Base-by-base conservation (phyloP, 2,329 filamentous ascomycete genomes). In the Aspergillus spinulosporus region DNA sequence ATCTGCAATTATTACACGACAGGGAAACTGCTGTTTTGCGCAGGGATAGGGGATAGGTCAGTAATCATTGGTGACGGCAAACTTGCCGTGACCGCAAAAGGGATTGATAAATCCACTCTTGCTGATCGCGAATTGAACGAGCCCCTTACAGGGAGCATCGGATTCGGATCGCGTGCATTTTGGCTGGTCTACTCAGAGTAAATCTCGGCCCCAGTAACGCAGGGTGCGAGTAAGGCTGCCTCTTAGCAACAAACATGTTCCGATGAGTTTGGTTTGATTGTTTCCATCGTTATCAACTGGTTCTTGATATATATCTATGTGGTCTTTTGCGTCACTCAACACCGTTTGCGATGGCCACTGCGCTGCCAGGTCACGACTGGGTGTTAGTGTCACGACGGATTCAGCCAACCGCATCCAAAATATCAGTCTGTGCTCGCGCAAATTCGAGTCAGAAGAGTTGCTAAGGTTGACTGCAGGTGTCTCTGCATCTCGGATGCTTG, bases 401-500 rank as follows among this genome's bases (percentile, higher is more conserved):
- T 12, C 12, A 52, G 14, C 49, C 29, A 52, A 45, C 11, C 26
- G 49, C 12, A 42, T n/a, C 12, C 6, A 45, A 32, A 6, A 37
- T 4, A 9, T 37, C 14, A 9, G 9, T 14, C 26, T 45, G 26
- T 21, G 12, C 43, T 21, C 28, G 42, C 5, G 21, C 9, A 15
- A 29, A n/a, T 14, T 45, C 43, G 28, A 32, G 42, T 26, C 15
- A n/a, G n/a, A 7, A n/a, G 6, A n/a, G 11, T 5, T 9, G 26
- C 26, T 29, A 5, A 29, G 28, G 26, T 44, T 29, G 14, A 45
- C 11, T n/a, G 43, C 43, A 45, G 11, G 28, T 28, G 29, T 36
- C 51, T 57, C 49, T 45, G 40, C 39, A 53, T 42, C 45, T 57
- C 49, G 49, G 55, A 29, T 32, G 45, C 29, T 34, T 42, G 55